Evolutionary conservation across 805 yeast genomes (phyloP).

Genomic region (Yueomyces sinensis): DNA sequence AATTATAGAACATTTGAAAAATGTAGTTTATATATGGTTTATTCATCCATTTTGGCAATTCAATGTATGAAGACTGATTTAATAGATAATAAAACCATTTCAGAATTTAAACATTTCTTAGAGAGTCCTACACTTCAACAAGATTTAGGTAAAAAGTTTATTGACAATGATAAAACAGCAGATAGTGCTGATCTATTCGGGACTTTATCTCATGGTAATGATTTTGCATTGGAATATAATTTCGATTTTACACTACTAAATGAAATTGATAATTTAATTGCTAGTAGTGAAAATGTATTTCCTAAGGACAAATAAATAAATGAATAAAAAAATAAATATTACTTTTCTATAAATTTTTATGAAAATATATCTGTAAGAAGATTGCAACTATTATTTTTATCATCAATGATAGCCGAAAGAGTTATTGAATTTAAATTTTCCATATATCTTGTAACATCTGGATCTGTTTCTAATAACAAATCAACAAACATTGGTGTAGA

Average conservation of each 20-base stretch:
- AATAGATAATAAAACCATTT: constrained; percentile 6
- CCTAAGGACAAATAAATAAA: no score
- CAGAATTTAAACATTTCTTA: constrained; percentile 10
- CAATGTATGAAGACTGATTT: constrained; percentile 18
- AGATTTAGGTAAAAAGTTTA: constrained; percentile 17
- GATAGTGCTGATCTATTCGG: constrained; percentile 17
- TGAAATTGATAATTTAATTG: constrained; percentile 19
- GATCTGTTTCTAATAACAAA: constrained; percentile 4
- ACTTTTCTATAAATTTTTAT: background rate
- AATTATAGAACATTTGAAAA: constrained; percentile 11
- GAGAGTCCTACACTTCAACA: constrained; percentile 13
- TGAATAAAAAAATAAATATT: no score
- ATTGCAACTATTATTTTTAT: background rate
- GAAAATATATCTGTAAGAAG: background rate
- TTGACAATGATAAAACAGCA: constrained; percentile 10
- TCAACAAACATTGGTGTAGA: constrained; percentile 4
- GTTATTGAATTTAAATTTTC: background rate
- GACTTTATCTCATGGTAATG: constrained; percentile 16
- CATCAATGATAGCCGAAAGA: background rate
- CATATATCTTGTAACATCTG: constrained; percentile 1
- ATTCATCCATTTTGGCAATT: constrained; percentile 15
- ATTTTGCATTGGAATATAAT: constrained; percentile 20
- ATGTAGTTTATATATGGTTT: constrained; percentile 18
- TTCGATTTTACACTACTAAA: constrained; percentile 20
- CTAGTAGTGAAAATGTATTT: constrained; percentile 1